Conservation (phyloP, 371 early-diverging fungal species). For the Mucor mucedo region DNA sequence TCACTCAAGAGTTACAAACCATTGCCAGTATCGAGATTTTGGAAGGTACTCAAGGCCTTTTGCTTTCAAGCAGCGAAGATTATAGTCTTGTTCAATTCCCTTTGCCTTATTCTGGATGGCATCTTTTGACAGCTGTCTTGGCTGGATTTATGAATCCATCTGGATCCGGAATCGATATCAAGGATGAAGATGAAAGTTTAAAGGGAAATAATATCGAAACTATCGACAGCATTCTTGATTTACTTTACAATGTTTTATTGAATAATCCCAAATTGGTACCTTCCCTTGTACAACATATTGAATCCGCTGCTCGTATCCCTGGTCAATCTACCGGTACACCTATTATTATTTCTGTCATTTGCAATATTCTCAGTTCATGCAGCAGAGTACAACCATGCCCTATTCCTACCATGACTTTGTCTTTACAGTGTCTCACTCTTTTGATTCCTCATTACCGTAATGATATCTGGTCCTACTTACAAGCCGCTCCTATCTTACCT, state of each 20-base stretch:
- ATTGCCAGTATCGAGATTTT: slow-evolving; percentile 26
- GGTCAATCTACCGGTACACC: slow-evolving; percentile 5
- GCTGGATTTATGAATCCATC: slow-evolving; percentile 22
- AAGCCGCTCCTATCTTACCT: slow-evolving; percentile 40
- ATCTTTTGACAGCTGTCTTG: slow-evolving; percentile 31
- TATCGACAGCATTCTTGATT: slow-evolving; percentile 33
- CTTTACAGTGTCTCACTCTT: slow-evolving; percentile 38
- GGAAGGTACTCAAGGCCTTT: slow-evolving; percentile 24
- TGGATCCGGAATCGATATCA: slow-evolving; percentile 13
- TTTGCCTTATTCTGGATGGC: slow-evolving; percentile 42
- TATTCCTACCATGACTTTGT: slow-evolving; percentile 30
- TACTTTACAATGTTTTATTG: slow-evolving; percentile 33
- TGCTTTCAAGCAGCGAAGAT: slow-evolving; percentile 22
- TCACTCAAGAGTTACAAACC: slow-evolving; percentile 15
- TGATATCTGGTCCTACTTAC: slow-evolving; percentile 41
- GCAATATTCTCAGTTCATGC: slow-evolving; percentile 27
- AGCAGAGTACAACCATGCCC: slow-evolving; percentile 21
- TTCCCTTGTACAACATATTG: slow-evolving; percentile 37
- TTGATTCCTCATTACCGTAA: slow-evolving; percentile 39
- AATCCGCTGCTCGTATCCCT: slow-evolving; percentile 6
- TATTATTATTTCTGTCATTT: slow-evolving; percentile 36
- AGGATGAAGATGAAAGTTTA: slow-evolving; percentile 25
- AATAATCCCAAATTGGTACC: slow-evolving; percentile 26
- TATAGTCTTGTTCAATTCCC: slow-evolving; percentile 33
- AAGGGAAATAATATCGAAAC: slow-evolving; percentile 27